phyloP scores from a whole-genome alignment of 495 filamentous ascomycete species.

The Apiosordaria backusii region DNA sequence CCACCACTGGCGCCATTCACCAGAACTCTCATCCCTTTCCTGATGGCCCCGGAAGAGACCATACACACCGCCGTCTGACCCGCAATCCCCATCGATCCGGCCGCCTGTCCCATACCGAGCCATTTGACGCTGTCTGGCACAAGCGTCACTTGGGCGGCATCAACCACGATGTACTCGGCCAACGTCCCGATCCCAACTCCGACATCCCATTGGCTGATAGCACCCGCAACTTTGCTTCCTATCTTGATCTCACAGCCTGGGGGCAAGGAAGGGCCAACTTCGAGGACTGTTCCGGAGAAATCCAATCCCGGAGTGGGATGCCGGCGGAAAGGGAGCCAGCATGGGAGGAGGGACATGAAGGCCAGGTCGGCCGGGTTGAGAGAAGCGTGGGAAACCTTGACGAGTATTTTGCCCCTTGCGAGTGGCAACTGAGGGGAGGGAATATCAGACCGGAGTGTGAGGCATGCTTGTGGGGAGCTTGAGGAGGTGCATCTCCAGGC shows the following conservation, averaged over 20 bases:
- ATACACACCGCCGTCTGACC: constrained; percentile 33
- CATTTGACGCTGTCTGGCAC: constrained; percentile 18
- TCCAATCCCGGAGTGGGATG: constrained; percentile 40
- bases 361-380: constrained; percentile 43
- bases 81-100: constrained; percentile 35
- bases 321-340: constrained; percentile 31
- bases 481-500: not conserved
- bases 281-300: constrained; percentile 38
- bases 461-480: not conserved
- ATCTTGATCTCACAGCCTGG: constrained; percentile 8
- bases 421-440: not conserved
- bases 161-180: constrained; percentile 24
- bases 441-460: constrained; percentile 10
- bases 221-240: constrained; percentile 34
- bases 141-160: constrained; percentile 17
- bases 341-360: constrained; percentile 31
- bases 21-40: constrained; percentile 28
- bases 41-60: constrained; percentile 16
- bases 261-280: constrained; percentile 19
- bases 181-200: constrained; percentile 22
- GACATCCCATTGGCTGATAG: constrained; percentile 25
- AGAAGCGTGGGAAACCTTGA: constrained; percentile 39
- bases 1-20: constrained; percentile 48
- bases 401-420: constrained; percentile 21
- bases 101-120: constrained; percentile 22